A percentile compares a stretch with the other conserved stretches of the same genome.
phyloP scores from a whole-genome alignment of 108 stramenopile species.

The Nitzschia inconspicua region DNA sequence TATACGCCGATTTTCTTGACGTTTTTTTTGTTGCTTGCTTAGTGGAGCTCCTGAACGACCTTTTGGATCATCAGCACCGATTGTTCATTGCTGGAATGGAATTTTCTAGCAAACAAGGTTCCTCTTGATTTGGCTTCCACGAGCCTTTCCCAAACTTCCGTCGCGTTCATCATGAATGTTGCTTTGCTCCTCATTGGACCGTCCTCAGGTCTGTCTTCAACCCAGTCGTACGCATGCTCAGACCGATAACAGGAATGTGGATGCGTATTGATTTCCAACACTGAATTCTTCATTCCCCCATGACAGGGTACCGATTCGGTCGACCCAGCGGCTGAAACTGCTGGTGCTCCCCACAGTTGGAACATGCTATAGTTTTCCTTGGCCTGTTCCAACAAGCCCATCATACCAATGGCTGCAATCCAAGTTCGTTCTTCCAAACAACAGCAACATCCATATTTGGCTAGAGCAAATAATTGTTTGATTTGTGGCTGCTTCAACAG shows the following conservation, averaged over 20 bases:
- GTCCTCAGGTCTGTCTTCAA: slow-evolving; percentile 1
- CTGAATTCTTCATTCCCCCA: slow-evolving; percentile 35
- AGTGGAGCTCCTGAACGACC: too few relatives aligned
- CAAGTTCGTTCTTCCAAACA: slow-evolving; percentile 42
- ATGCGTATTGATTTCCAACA: slow-evolving; percentile 20
- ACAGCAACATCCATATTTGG: slow-evolving; percentile 47
- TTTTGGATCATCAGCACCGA: slow-evolving; percentile 32
- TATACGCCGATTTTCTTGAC: too few relatives aligned
- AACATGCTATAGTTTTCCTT: slow-evolving; percentile 29
- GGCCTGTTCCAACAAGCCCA: slow-evolving; percentile 28
- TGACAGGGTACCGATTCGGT: slow-evolving; percentile 10
- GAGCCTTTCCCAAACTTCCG: slow-evolving; percentile 15
- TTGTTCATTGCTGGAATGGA: slow-evolving; percentile 15
- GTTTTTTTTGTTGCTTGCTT: too few relatives aligned
- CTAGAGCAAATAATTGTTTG: slow-evolving; percentile 28
- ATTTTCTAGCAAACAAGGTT: slow-evolving; percentile 48
- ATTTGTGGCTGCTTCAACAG: slow-evolving; percentile 19
- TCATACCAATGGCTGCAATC: slow-evolving; percentile 34
- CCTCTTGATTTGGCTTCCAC: slow-evolving; percentile 27
- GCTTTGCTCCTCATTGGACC: slow-evolving; percentile 1
- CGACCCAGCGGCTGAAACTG: too few relatives aligned
- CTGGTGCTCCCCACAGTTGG: slow-evolving; percentile 44
- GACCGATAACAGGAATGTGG: slow-evolving; percentile 27
- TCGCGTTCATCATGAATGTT: slow-evolving; percentile 7
- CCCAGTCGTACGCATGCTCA: slow-evolving; percentile 4